Conservation (phyloP, 768 basidiomycete genomes). For the Suillus alpinus region DNA sequence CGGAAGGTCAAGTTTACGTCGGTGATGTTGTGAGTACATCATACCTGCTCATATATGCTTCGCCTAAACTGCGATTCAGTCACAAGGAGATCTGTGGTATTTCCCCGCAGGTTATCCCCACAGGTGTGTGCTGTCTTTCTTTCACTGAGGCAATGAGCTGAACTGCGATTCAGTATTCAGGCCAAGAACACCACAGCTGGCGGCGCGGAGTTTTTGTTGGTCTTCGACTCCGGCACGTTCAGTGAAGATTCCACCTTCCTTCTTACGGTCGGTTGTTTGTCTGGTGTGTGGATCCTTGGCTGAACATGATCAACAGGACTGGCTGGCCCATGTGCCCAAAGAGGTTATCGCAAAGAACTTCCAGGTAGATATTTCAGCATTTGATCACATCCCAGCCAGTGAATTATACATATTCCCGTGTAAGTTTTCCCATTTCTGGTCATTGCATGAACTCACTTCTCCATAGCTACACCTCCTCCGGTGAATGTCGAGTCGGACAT, state of each 20-base stretch:
- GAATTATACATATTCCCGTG: slow-evolving; percentile 58
- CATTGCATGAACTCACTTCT: background rate
- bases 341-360: slow-evolving; percentile 67
- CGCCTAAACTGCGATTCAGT: slow-evolving; percentile 16
- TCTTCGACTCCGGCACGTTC: slow-evolving; percentile 43
- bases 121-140: slow-evolving; percentile 8
- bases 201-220: slow-evolving; percentile 53
- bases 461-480: slow-evolving; percentile 39
- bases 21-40: slow-evolving; percentile 46
- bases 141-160: background rate
- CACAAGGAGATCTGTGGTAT: slow-evolving; percentile 53
- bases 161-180: slow-evolving; percentile 36
- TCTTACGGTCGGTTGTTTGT: slow-evolving; percentile 20
- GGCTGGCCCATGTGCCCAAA: slow-evolving; percentile 62
- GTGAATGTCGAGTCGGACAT: slow-evolving; percentile 40
- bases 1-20: slow-evolving; percentile 50
- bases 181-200: slow-evolving; percentile 45
- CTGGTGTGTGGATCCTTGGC: background rate
- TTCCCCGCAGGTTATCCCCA: slow-evolving; percentile 59
- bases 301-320: slow-evolving; percentile 44
- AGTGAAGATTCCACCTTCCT: slow-evolving; percentile 60
- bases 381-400: slow-evolving; percentile 51
- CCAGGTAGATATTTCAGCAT: slow-evolving; percentile 42
- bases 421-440: slow-evolving; percentile 13
- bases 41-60: slow-evolving; percentile 4